These are phyloP conservation scores for Dactylellina cionopaga DNA, from an alignment of 2,329 filamentous ascomycete species.

Conservation along the genomic window DNA sequence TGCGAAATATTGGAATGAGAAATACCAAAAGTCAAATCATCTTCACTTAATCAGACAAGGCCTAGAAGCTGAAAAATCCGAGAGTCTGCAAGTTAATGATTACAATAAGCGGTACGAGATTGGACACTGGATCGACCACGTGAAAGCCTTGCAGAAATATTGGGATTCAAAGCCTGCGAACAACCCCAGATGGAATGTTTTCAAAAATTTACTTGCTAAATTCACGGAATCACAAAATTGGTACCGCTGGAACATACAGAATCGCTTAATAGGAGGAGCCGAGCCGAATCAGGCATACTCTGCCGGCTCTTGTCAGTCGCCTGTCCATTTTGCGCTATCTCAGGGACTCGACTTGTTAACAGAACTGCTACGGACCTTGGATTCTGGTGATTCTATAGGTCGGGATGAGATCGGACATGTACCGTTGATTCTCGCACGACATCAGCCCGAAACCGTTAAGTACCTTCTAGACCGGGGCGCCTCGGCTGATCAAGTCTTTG, in stretches of 20 bases:
- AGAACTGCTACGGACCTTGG: background rate
- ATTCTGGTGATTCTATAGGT: background rate
- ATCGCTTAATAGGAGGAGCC: background rate
- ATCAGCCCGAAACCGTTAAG: background rate
- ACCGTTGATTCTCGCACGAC: background rate
- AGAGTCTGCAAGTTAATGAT: background rate
- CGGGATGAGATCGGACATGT: background rate
- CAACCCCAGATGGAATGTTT: conserved; percentile 3
- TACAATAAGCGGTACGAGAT: conserved; percentile 10
- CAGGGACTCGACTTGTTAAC: background rate
- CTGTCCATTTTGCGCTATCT: background rate
- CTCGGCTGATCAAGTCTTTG: background rate
- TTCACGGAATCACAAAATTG: conserved; percentile 13
- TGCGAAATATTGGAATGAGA: background rate
- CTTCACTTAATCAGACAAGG: background rate
- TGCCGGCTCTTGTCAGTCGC: background rate
- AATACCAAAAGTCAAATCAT: background rate
- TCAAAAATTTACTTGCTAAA: background rate
- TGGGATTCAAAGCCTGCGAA: background rate
- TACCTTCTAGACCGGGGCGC: conserved; percentile 2
- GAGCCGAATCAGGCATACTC: background rate
- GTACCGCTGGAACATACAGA: conserved; percentile 9
- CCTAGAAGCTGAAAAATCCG: background rate
- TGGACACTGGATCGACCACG: conserved; percentile 8
- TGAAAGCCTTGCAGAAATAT: conserved; percentile 13